Conservation (phyloP, 2,329 filamentous ascomycete genomes). For the Ceratocystis destructans region DNA sequence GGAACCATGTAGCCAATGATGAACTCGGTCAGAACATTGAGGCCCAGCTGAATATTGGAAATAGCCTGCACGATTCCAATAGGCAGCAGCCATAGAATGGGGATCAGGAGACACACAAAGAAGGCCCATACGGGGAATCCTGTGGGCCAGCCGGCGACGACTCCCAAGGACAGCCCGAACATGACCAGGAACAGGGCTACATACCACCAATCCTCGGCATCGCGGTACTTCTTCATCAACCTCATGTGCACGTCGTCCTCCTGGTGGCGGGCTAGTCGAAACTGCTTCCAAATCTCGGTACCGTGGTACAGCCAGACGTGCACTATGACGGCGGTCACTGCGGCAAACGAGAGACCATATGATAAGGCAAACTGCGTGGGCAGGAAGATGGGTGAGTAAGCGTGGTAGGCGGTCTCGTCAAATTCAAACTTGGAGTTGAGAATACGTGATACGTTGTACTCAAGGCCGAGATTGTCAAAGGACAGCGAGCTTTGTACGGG, state of each 20-base stretch:
- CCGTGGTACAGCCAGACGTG: slow-evolving; percentile 44
- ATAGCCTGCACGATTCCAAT: slow-evolving; percentile 49
- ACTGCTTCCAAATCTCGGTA: slow-evolving; percentile 40
- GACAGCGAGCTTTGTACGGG: slow-evolving; percentile 41
- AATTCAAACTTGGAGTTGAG: slow-evolving; percentile 36
- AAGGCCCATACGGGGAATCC: slow-evolving; percentile 46
- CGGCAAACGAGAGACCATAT: slow-evolving; percentile 55
- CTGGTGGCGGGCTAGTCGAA: slow-evolving; percentile 40
- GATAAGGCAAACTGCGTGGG: slow-evolving; percentile 46
- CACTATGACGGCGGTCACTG: slow-evolving; percentile 46
- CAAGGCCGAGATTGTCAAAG: slow-evolving; percentile 42
- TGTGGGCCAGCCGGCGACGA: slow-evolving; percentile 42
- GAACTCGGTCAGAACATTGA: slow-evolving; percentile 62
- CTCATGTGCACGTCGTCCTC: slow-evolving; percentile 48
- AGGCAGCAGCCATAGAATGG: slow-evolving; percentile 45
- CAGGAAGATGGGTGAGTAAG: slow-evolving; percentile 49
- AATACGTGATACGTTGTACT: slow-evolving; percentile 40
- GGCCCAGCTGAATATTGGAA: slow-evolving; percentile 48
- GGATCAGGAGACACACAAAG: slow-evolving; percentile 42
- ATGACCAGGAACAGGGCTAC: slow-evolving; percentile 38
- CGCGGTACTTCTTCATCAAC: slow-evolving; percentile 47
- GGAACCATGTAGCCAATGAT: slow-evolving; percentile 61
- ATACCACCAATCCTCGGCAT: slow-evolving; percentile 49
- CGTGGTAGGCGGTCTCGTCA: slow-evolving; percentile 37
- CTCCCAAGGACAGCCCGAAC: slow-evolving; percentile 41